Evolutionary conservation across 805 yeast genomes (phyloP), one percentile per base, ranked within the genome.

Genomic region (Sugiyamaella lignohabitans): DNA sequence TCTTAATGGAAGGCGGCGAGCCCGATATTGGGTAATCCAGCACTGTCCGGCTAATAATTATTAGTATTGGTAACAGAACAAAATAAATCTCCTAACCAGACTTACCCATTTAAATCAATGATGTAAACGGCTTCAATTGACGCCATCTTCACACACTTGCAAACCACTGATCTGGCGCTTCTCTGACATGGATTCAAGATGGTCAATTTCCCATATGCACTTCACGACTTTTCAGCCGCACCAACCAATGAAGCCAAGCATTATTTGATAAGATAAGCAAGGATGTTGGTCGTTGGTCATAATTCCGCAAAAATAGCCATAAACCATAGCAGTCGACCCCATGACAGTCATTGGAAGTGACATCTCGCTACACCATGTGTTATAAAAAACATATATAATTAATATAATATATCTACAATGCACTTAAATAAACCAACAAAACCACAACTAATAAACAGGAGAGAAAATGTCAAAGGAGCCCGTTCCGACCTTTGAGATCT

Each of bases 401-500:
- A 5, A 16, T 5, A 35, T 35, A 18, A 5, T 35, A 35, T 6
- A 14, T 16, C 11, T 35, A 35, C 11, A 35, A n/a, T n/a, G n/a
- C n/a, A n/a, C n/a, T n/a, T n/a, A n/a, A n/a, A n/a, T n/a, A n/a
- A n/a, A n/a, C n/a, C n/a, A n/a, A n/a, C n/a, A n/a, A n/a, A n/a
- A n/a, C n/a, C n/a, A 27, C 14, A 14, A 5, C 21, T 35, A 45
- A 40, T 23, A 40, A 14, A 45, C 40, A 16, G 45, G 56, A 4
- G 61, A 49, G 22, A 64, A 63, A 36, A 93, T 75, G 63, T 93
- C 98, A 64, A 93, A 94, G 37, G 93, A 76, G 52, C 99, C 98
- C 5, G 99, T 93, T 65, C 99, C 99, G 46, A 88, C 95, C 53
- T 80, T 80, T 50, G 88, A 78, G 59, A 93, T 74, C 67, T 85